These are phyloP conservation scores for Steccherinum ochraceum DNA, from an alignment of 768 basidiomycete species.

Conservation along the genomic window DNA sequence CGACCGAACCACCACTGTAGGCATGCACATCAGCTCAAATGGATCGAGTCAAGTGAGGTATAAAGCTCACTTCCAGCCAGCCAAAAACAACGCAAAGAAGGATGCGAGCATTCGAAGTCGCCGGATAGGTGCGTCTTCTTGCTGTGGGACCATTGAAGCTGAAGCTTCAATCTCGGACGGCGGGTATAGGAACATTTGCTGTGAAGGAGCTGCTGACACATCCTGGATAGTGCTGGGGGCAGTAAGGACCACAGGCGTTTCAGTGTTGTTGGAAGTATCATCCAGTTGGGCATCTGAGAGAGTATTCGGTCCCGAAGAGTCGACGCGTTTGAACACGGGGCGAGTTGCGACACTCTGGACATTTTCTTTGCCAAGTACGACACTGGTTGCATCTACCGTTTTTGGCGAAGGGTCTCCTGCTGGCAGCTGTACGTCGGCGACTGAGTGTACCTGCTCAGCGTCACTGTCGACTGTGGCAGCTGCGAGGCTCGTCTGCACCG, in stretches of 20 bases:
- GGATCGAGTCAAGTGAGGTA: background rate
- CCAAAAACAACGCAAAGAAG: slow-evolving; percentile 18
- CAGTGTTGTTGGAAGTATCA: no score
- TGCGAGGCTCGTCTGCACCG: no score
- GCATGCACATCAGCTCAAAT: background rate
- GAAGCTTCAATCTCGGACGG: background rate
- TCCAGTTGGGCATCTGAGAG: no score
- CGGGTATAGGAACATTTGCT: background rate
- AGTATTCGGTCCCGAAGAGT: no score
- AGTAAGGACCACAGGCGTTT: no score
- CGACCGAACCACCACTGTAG: slow-evolving; percentile 19
- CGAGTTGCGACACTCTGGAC: background rate
- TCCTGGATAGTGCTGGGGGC: background rate
- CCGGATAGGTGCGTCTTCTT: background rate
- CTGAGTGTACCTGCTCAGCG: no score
- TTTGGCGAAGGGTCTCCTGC: no score
- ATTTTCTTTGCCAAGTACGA: no score
- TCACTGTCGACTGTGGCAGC: no score
- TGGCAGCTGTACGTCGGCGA: no score
- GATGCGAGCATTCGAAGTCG: slow-evolving; percentile 11
- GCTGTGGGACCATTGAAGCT: no score
- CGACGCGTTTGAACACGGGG: background rate
- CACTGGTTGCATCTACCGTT: no score
- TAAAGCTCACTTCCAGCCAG: slow-evolving; percentile 21
- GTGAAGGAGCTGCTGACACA: background rate